These are phyloP conservation scores for Mrakia gelida DNA, from an alignment of 768 basidiomycete genomes.

Conservation along the genomic window DNA sequence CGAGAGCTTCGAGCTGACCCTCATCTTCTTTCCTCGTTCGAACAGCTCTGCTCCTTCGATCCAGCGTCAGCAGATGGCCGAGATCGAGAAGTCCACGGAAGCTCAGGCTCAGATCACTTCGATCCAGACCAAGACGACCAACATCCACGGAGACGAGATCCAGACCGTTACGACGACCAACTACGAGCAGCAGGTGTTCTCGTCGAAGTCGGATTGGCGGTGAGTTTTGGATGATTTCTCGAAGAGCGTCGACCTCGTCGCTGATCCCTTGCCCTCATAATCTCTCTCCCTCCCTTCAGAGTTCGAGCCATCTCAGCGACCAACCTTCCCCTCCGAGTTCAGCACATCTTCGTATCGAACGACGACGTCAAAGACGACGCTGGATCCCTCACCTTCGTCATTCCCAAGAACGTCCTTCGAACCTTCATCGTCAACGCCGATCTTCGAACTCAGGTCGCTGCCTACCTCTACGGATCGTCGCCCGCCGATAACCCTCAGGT, in stretches of 20 bases:
- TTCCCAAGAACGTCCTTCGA: conserved; percentile 93
- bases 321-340: conserved; percentile 88
- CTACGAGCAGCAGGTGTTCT: conserved; percentile 98
- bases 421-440: conserved; percentile 91
- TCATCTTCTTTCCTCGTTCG: neutral
- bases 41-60: conserved; percentile 44
- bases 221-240: neutral
- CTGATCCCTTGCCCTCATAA: neutral
- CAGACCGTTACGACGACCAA: conserved; percentile 94
- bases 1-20: conserved; percentile 13
- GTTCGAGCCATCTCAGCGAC: conserved; percentile 96
- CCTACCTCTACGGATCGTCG: conserved; percentile 85
- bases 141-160: conserved; percentile 89
- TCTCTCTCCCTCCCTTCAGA: conserved; percentile 5
- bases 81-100: conserved; percentile 92
- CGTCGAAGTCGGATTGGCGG: conserved; percentile 99
- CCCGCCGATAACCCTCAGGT: conserved; percentile 96
- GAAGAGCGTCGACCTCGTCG: neutral
- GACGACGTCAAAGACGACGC: conserved; percentile 99
- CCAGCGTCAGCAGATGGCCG: conserved; percentile 98
- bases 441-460: conserved; percentile 92
- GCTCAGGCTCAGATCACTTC: conserved; percentile 94
- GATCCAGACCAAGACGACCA: conserved; percentile 94
- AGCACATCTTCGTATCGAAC: conserved; percentile 98
- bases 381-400: conserved; percentile 85